A percentile compares a stretch with the other conserved stretches of the same genome.
These are phyloP conservation scores for Trichoderma sp. DNA, from an alignment of 2,329 filamentous ascomycete genomes.

Conservation along the genomic window DNA sequence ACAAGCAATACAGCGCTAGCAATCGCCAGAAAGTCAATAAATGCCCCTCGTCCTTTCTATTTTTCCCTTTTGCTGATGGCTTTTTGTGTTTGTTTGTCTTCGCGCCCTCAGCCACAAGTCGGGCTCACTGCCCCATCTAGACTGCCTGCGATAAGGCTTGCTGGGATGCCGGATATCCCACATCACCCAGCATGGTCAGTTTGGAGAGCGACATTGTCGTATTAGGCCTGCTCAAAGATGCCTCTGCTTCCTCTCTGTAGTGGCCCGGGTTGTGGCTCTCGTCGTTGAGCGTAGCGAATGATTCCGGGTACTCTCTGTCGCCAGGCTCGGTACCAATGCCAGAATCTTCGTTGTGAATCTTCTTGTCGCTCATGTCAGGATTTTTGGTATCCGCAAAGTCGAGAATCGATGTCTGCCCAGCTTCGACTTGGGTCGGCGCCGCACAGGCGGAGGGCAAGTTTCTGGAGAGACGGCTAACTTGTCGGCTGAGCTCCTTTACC, in stretches of 20 bases:
- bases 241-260: conserved; percentile 41
- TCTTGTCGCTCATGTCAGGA: neutral
- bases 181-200: conserved; percentile 50
- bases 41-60: conserved; percentile 9
- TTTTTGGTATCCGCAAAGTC: conserved; percentile 44
- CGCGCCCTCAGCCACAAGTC: neutral
- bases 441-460: conserved; percentile 29
- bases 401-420: conserved; percentile 45
- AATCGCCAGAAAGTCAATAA: neutral
- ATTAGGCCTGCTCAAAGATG: conserved; percentile 55
- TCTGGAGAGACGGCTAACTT: conserved; percentile 52
- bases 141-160: conserved; percentile 35
- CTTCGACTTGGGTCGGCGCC: conserved; percentile 35
- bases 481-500: conserved; percentile 56
- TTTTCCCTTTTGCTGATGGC: too few relatives aligned
- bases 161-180: conserved; percentile 25
- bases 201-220: conserved; percentile 67
- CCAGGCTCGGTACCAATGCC: conserved; percentile 42
- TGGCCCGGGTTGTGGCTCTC: conserved; percentile 37
- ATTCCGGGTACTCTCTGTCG: conserved; percentile 51
- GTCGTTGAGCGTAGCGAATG: conserved; percentile 56
- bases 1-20: conserved; percentile 24
- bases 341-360: conserved; percentile 39
- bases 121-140: conserved; percentile 27
- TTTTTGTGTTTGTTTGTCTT: neutral